Percentiles rank a stretch among this genome's conserved stretches.
Evolutionary conservation across 1,139 yeast genomes (phyloP).

Genomic region (Groenewaldozyma sp.): DNA sequence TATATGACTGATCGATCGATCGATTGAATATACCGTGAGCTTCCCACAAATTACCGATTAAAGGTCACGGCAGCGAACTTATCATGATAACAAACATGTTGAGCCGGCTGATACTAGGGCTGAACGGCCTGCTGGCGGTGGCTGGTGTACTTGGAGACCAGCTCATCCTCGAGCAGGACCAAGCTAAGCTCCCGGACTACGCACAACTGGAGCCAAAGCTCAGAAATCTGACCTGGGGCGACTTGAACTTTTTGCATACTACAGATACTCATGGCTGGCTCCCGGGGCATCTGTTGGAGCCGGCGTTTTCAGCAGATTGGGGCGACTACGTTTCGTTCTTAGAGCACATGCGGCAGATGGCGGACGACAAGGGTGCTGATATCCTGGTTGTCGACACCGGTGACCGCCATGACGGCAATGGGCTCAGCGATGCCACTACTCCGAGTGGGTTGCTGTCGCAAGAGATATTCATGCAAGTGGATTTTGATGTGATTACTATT

Average conservation of each 20-base stretch:
- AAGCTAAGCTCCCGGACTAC: not conserved
- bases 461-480: constrained; percentile 52
- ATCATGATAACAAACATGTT: too few relatives aligned
- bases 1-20: too few relatives aligned
- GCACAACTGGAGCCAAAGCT: not conserved
- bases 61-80: too few relatives aligned
- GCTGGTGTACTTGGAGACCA: too few relatives aligned
- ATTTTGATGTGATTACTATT: constrained; percentile 71
- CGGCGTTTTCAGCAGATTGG: constrained; percentile 77
- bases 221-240: constrained; percentile 53
- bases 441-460: constrained; percentile 63
- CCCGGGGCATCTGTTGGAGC: constrained; percentile 75
- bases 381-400: constrained; percentile 77
- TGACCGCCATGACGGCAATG: constrained; percentile 93
- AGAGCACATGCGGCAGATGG: constrained; percentile 37
- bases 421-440: constrained; percentile 65
- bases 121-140: too few relatives aligned
- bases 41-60: too few relatives aligned
- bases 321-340: constrained; percentile 80
- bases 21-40: too few relatives aligned
- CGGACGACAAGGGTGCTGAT: constrained; percentile 46
- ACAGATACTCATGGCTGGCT: constrained; percentile 94
- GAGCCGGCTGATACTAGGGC: too few relatives aligned
- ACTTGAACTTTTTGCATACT: constrained; percentile 77
- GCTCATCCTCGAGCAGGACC: not conserved